A percentile compares a stretch with the other conserved stretches of the same genome.
Evolutionary conservation across 345 rosid species (phyloP).

Genomic region (Bruguiera gymnorhiza): DNA sequence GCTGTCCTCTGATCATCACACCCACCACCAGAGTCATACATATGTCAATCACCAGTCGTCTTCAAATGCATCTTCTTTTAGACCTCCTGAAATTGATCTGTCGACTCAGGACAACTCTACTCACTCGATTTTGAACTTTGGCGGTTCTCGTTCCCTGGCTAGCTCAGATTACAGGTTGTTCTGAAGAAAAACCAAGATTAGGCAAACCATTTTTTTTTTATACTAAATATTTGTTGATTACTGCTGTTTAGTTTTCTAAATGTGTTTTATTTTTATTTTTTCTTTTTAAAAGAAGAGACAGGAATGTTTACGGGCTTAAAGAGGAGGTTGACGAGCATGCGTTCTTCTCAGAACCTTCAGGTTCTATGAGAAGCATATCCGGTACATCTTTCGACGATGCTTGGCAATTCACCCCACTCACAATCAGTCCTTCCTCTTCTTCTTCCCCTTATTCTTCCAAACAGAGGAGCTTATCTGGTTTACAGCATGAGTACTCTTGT

Average conservation of each 20-base stretch:
- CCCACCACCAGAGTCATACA: slow-evolving; percentile 29
- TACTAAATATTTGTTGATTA: not conserved
- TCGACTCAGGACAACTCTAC: slow-evolving; percentile 36
- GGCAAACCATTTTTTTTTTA: not conserved
- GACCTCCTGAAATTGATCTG: slow-evolving; percentile 29
- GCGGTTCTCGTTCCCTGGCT: slow-evolving; percentile 28
- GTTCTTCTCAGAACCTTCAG: slow-evolving; percentile 68
- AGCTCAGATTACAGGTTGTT: slow-evolving; percentile 53
- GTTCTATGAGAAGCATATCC: slow-evolving; percentile 53
- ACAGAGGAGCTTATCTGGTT: slow-evolving; percentile 38
- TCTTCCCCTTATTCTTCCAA: slow-evolving; percentile 42
- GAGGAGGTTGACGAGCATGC: slow-evolving; percentile 60
- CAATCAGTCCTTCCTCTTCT: slow-evolving; percentile 48
- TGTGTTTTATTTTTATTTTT: not conserved
- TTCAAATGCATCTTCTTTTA: slow-evolving; percentile 28
- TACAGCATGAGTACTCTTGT: slow-evolving; percentile 48
- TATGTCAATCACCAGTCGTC: slow-evolving; percentile 31
- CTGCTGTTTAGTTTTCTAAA: not conserved
- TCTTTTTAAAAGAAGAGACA: slow-evolving; percentile 36
- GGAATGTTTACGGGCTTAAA: slow-evolving; percentile 51
- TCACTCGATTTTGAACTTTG: slow-evolving; percentile 45
- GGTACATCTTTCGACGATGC: slow-evolving; percentile 61
- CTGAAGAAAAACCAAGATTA: not conserved
- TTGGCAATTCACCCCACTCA: slow-evolving; percentile 60
- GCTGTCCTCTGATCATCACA: slow-evolving; percentile 23